Conservation (phyloP, 2,329 filamentous ascomycete species). For the Chlorencoelia australis region DNA sequence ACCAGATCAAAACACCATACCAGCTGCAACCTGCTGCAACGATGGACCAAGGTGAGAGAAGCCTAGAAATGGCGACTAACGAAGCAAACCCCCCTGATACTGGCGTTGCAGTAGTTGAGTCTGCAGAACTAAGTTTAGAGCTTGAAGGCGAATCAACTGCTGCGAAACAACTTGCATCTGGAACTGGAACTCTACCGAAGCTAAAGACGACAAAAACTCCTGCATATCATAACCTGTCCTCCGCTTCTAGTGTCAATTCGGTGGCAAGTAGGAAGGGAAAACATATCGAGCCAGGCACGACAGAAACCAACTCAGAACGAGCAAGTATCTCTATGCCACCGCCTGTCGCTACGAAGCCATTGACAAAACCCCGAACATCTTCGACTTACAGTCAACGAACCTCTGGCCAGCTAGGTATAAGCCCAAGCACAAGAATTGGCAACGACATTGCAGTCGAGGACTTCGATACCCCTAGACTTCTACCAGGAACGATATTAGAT, state of each 20-base stretch:
- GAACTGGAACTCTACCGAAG: background rate
- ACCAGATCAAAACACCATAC: no score
- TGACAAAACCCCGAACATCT: conserved; percentile 30
- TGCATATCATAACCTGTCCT: conserved; percentile 33
- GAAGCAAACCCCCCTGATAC: no score
- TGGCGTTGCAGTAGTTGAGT: no score
- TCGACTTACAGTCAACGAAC: conserved; percentile 27
- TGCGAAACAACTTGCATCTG: no score
- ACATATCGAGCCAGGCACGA: conserved; percentile 49
- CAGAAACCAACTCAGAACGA: conserved; percentile 45
- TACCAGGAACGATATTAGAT: conserved; percentile 27
- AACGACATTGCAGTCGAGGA: conserved; percentile 39
- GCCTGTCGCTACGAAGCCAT: conserved; percentile 34
- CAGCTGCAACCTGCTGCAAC: no score
- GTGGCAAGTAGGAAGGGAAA: conserved; percentile 40
- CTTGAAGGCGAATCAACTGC: no score
- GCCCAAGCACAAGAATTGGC: conserved; percentile 18
- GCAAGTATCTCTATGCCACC: conserved; percentile 57
- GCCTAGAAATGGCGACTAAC: conserved; percentile 12
- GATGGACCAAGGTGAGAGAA: no score
- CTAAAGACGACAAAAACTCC: conserved; percentile 1
- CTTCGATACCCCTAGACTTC: conserved; percentile 38
- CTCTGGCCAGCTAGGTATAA: conserved; percentile 31
- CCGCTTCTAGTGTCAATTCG: conserved; percentile 33
- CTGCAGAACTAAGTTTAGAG: no score